These are phyloP conservation scores for Eragrostis nindensis DNA, from an alignment of 176 grass and related monocot genomes.

Conservation along the genomic window DNA sequence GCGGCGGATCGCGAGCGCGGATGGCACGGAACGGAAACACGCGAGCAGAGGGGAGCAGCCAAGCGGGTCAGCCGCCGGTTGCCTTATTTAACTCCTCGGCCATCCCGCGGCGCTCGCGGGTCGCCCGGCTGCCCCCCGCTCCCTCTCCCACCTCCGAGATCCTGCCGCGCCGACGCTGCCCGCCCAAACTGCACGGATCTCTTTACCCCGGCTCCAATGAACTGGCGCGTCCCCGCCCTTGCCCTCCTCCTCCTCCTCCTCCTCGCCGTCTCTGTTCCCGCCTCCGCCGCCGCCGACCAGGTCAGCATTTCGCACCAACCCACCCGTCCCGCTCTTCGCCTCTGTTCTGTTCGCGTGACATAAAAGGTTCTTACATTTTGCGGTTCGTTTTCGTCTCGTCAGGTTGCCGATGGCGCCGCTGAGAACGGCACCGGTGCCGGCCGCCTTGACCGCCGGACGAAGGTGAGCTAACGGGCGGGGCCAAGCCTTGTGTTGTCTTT, in stretches of 20 bases:
- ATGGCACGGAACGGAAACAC: not conserved
- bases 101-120: slow-evolving; percentile 34
- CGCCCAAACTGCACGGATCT: slow-evolving; percentile 1
- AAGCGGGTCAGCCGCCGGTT: not conserved
- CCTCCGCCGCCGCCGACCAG: slow-evolving; percentile 39
- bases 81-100: slow-evolving; percentile 17
- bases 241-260: not conserved
- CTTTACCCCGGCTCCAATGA: slow-evolving; percentile 17
- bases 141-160: slow-evolving; percentile 45
- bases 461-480: slow-evolving; percentile 21
- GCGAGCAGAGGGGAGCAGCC: not conserved
- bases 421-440: slow-evolving; percentile 19
- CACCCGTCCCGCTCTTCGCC: not conserved
- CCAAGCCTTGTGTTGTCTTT: too few species aligned
- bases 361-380: not conserved
- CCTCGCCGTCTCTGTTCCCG: not conserved
- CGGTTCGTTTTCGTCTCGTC: not conserved
- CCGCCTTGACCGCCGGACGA: slow-evolving; percentile 57
- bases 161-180: slow-evolving; percentile 24
- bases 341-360: not conserved
- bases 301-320: slow-evolving; percentile 20
- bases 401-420: slow-evolving; percentile 17
- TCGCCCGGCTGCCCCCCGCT: slow-evolving; percentile 3
- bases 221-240: not conserved
- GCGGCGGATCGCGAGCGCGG: not conserved